Evolutionary conservation across 768 basidiomycete genomes (phyloP).

Genomic region (Mycena crocata): DNA sequence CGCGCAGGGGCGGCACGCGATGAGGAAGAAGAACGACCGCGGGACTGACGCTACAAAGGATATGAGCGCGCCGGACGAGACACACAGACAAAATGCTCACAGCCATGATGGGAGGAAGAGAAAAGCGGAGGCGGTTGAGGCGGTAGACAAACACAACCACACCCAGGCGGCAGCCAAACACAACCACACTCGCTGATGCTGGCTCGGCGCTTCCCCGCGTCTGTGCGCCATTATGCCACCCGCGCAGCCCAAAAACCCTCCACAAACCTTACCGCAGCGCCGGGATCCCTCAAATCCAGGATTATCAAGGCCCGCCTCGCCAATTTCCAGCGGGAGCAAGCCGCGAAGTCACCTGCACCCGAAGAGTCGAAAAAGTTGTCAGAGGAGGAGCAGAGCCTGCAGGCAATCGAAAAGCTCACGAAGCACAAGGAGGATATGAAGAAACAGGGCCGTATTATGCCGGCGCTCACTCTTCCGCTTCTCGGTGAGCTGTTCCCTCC

Average conservation of each 20-base stretch:
- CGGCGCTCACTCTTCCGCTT: slow-evolving; percentile 3
- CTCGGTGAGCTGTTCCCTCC: slow-evolving; percentile 3
- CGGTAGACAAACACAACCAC: not conserved
- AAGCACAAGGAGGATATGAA: not conserved
- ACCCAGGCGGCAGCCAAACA: not conserved
- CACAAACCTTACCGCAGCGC: not conserved
- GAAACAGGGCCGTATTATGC: not conserved
- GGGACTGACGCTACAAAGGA: slow-evolving; percentile 74
- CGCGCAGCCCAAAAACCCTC: not conserved
- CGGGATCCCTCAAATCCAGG: not conserved
- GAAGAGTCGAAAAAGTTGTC: not conserved
- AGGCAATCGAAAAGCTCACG: not conserved
- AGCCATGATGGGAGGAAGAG: slow-evolving; percentile 53
- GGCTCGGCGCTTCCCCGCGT: slow-evolving; percentile 8
- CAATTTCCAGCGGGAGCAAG: not conserved
- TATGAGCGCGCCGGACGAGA: not conserved
- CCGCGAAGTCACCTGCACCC: not conserved
- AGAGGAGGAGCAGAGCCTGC: not conserved
- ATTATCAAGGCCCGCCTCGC: not conserved
- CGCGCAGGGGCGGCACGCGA: slow-evolving; percentile 51
- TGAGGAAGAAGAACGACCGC: slow-evolving; percentile 72
- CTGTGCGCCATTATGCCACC: slow-evolving; percentile 25
- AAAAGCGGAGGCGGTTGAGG: slow-evolving; percentile 2
- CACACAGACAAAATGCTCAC: slow-evolving; percentile 47
- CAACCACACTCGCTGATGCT: slow-evolving; percentile 19